Evolutionary conservation across 75 land plant species (phyloP), one percentile per base, ranked within the genome.

Genomic region (Cupressus sempervirens): DNA sequence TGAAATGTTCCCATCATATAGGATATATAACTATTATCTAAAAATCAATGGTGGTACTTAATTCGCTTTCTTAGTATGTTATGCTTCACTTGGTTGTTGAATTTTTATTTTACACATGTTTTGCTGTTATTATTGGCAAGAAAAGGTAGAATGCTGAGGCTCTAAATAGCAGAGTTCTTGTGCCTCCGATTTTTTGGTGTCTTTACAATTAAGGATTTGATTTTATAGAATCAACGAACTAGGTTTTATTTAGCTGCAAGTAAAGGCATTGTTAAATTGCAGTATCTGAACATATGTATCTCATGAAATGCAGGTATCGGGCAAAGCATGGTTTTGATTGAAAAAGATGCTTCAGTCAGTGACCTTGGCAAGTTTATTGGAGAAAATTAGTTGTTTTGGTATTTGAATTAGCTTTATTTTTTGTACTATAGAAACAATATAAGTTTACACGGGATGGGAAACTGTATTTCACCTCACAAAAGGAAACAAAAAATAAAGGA

Each of bases 281-380:
- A 70, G 35, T 70, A 70, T 29, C 35, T 32, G 74, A 70, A 32
- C 34, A 70, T 70, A 11, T 70, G 74, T 70, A 70, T 70, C 35
- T 10, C 13, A 70, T 70, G 74, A 32, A 68, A 70, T 70, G 74
- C 74, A 70, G 74, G 74, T 70, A 70, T 32, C 32, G 74, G 74
- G 14, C 74, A 70, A 70, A 30, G 35, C 13, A 35, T 32, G 7
- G 74, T 32, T 70, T 70, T 70, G 74, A 70, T 32, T 10, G 30
- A 35, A 9, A 70, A 70, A 34, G 15, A 70, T 70, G 74, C 35
- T 70, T 32, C 74, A 70, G 35, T 29, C 73, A 30, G 34, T 70
- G 34, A 70, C 35, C 74, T 70, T 70, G 74, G 35, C 35, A 11
- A 70, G 32, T 10, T 9, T 70, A 29, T 30, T 29, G 35, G 35